These are phyloP conservation scores for Exobasidium rhododendri DNA, from an alignment of 1,284 basidiomycete genomes.

Conservation along the genomic window DNA sequence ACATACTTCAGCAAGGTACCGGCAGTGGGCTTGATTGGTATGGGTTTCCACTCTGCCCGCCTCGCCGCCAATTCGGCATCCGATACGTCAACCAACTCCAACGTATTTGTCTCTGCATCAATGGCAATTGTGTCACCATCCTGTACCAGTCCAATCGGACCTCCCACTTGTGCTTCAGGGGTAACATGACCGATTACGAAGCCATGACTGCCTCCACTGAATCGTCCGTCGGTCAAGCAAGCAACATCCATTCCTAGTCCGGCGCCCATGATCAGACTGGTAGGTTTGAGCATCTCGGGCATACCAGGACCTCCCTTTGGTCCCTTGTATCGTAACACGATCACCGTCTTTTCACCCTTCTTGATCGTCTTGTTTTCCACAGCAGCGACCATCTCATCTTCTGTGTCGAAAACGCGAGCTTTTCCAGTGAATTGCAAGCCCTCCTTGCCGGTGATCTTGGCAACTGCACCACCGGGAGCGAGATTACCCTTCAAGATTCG, in stretches of 20 bases:
- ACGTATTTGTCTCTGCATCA: conserved; percentile 72
- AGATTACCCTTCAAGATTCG: conserved; percentile 53
- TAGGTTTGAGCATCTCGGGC: conserved; percentile 33
- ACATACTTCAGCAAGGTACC: conserved; percentile 59
- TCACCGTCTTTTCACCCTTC: conserved; percentile 54
- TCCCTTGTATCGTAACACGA: conserved; percentile 53
- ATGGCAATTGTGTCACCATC: conserved; percentile 30
- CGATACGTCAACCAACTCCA: conserved; percentile 67
- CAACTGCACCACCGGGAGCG: conserved; percentile 51
- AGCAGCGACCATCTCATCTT: conserved; percentile 50
- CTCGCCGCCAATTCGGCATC: conserved; percentile 70
- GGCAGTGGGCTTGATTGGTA: conserved; percentile 76
- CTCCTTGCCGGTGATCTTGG: conserved; percentile 55
- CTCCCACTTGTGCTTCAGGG: conserved; percentile 31
- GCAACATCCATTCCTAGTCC: conserved; percentile 27
- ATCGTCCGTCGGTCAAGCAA: conserved; percentile 25
- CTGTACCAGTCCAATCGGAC: conserved; percentile 26
- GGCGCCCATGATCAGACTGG: conserved; percentile 28
- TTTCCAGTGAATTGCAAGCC: conserved; percentile 51
- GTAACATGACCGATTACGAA: conserved; percentile 33
- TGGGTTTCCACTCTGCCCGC: conserved; percentile 69
- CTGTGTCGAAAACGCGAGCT: conserved; percentile 53
- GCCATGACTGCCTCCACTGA: conserved; percentile 27
- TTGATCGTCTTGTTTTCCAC: conserved; percentile 48
- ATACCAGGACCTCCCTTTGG: conserved; percentile 45